Evolutionary conservation across 2,329 filamentous ascomycete species (phyloP), one percentile per base, ranked within the genome.

Genomic region (Albifimbria verrucaria): DNA sequence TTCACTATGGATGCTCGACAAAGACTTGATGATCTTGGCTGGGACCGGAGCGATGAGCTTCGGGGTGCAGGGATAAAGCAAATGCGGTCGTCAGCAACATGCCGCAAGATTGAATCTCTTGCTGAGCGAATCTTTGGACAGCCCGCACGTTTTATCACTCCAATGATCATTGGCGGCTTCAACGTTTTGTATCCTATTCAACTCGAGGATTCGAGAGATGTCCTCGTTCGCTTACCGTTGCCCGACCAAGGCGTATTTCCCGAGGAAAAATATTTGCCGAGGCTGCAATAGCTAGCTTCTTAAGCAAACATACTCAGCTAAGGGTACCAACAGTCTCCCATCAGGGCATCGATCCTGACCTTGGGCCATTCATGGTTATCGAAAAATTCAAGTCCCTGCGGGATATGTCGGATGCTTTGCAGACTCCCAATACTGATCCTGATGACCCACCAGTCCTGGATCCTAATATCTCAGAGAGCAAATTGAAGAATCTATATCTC

Each of bases 401-500:
- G 42, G 54, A 26, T 21, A 58, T 65, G 62, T 39, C 49, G n/a
- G 21, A 59, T 5, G 49, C 54, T 15, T 52, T 67, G n/a, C 46
- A 59, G 18, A 51, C 50, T 28, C 60, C 60, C 4, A 28, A 55
- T 15, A 28, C 59, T 0, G 56, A 63, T 51, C 52, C 55, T 4
- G 50, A 61, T 20, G 61, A 60, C 3, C 50, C 58, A 12, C 53
- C 55, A n/a, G 45, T 65, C 12, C 48, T 65, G 41, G 21, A 58
- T 24, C 57, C 57, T 4, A 49, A 68, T 28, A 60, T 74, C n/a
- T 51, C 59, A 4, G 62, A 73, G 22, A 45, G 55, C 7, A 65
- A 53, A 15, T 63, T 76, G 0, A 51, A 64, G 49, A 41, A 22
- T 1, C 50, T 71, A 2, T 77, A 74, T 53, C 39, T 54, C 1